Evolutionary conservation across 169 alveolate species (phyloP), one percentile per base, ranked within the genome.

Genomic region (Theileria luwenshuni): DNA sequence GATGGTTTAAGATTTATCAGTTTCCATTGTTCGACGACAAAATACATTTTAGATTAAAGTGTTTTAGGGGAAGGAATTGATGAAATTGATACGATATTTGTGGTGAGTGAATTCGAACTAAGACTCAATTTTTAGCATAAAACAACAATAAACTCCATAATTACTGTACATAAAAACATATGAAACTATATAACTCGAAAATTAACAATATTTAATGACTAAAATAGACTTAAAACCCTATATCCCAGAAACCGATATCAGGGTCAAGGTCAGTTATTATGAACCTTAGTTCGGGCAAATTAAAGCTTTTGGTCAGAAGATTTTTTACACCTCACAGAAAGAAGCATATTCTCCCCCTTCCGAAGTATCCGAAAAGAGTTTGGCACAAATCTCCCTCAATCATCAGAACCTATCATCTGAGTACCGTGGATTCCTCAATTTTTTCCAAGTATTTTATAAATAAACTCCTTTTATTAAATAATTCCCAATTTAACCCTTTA

Each of bases 11-110:
- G 86, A 58, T 85, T 89, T 30, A 94, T 92, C 63, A 91, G 90
- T 83, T 92, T 89, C 97, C 97, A 94, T 76, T 91, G 96, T 81
- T 94, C 96, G 25, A 94, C 91, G 58, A 94, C 95, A 65, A 94
- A 94, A 69, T 90, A 94, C 97, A 94, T 94, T 47, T 69, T 83
- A 56, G 30, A n/a, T n/a, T n/a, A n/a, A n/a, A n/a, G n/a, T n/a
- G n/a, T n/a, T n/a, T n/a, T n/a, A n/a, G n/a, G n/a, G n/a, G n/a
- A n/a, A n/a, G n/a, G n/a, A n/a, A n/a, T n/a, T n/a, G n/a, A n/a
- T n/a, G n/a, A n/a, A n/a, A n/a, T n/a, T n/a, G n/a, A n/a, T n/a
- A n/a, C n/a, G n/a, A n/a, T n/a, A n/a, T n/a, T n/a, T n/a, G n/a
- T n/a, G n/a, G n/a, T n/a, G n/a, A n/a, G n/a, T n/a, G n/a, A n/a